Percentiles rank a stretch among this genome's conserved stretches.
phyloP scores from a whole-genome alignment of 257 asterid species.

The Linaria vulgaris region DNA sequence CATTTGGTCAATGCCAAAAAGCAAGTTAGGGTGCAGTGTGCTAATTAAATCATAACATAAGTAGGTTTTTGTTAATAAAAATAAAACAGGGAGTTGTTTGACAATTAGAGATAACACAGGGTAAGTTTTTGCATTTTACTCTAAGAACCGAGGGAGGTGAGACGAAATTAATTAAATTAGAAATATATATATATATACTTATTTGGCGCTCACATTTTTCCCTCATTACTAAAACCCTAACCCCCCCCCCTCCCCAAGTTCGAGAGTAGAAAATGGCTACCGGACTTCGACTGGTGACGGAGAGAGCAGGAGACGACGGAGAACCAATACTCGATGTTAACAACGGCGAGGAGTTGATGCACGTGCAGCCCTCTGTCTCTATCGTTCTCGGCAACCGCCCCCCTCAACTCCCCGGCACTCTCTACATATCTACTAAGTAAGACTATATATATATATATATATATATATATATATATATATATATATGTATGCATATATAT shows the following conservation, averaged over 20 bases:
- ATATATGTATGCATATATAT: background rate
- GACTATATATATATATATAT: background rate
- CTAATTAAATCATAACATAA: too few species aligned
- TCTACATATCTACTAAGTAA: conserved; percentile 77
- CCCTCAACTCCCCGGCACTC: conserved; percentile 77
- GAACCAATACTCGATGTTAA: conserved; percentile 54
- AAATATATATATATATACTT: too few species aligned
- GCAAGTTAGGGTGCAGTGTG: too few species aligned
- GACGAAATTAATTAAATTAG: too few species aligned
- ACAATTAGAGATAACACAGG: too few species aligned
- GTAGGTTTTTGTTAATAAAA: too few species aligned
- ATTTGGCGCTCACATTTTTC: conserved; percentile 19
- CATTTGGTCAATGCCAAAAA: too few species aligned
- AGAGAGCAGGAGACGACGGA: conserved; percentile 67
- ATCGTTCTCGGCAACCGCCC: conserved; percentile 66
- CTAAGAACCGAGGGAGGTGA: too few species aligned
- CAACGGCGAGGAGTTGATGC: conserved; percentile 72
- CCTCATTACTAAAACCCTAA: conserved; percentile 35
- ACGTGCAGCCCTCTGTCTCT: conserved; percentile 58
- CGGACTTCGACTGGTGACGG: conserved; percentile 59
- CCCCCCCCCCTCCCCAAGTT: conserved; percentile 17
- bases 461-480: background rate
- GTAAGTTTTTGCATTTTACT: too few species aligned
- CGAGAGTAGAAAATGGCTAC: conserved; percentile 41
- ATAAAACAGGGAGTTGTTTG: too few species aligned